phyloP scores from a whole-genome alignment of 1,284 basidiomycete species.

The Albatrellus sp. region DNA sequence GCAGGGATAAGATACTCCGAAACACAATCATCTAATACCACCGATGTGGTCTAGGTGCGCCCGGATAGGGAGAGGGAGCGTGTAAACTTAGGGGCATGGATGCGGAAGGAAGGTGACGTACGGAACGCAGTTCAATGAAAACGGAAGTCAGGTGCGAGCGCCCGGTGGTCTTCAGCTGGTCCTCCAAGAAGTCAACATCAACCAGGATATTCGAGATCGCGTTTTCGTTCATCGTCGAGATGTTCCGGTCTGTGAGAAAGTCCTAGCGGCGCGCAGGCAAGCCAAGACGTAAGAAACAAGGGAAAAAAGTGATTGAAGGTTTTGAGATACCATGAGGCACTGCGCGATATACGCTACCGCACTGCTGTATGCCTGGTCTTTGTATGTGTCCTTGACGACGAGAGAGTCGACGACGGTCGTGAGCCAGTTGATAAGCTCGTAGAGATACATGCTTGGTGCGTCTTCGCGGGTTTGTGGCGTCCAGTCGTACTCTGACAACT shows the following conservation, averaged over 20 bases:
- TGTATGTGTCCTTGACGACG: slow-evolving; percentile 73
- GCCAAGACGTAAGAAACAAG: not conserved
- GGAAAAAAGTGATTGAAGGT: not conserved
- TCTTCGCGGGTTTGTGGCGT: slow-evolving; percentile 55
- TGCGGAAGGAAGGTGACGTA: slow-evolving; percentile 26
- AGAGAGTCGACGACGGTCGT: slow-evolving; percentile 94
- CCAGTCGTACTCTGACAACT: slow-evolving; percentile 92
- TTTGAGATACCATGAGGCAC: slow-evolving; percentile 63
- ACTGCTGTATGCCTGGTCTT: slow-evolving; percentile 79
- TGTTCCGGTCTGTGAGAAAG: slow-evolving; percentile 65
- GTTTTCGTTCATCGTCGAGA: slow-evolving; percentile 80
- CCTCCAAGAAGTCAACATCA: slow-evolving; percentile 79
- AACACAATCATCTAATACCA: slow-evolving; percentile 65
- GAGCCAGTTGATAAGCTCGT: slow-evolving; percentile 93
- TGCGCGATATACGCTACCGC: slow-evolving; percentile 81
- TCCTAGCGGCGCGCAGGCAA: slow-evolving; percentile 33
- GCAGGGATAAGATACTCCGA: slow-evolving; percentile 71
- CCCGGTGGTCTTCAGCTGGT: slow-evolving; percentile 66
- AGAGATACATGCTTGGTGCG: slow-evolving; percentile 84
- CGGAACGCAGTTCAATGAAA: slow-evolving; percentile 74
- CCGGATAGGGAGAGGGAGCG: too few species aligned
- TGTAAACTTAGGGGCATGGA: not conserved
- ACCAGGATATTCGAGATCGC: slow-evolving; percentile 74
- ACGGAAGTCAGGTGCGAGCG: slow-evolving; percentile 59
- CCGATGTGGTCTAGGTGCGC: slow-evolving; percentile 53